Conservation (phyloP, 2,329 filamentous ascomycete genomes). For the Phaeosphaeriaceae sp. region DNA sequence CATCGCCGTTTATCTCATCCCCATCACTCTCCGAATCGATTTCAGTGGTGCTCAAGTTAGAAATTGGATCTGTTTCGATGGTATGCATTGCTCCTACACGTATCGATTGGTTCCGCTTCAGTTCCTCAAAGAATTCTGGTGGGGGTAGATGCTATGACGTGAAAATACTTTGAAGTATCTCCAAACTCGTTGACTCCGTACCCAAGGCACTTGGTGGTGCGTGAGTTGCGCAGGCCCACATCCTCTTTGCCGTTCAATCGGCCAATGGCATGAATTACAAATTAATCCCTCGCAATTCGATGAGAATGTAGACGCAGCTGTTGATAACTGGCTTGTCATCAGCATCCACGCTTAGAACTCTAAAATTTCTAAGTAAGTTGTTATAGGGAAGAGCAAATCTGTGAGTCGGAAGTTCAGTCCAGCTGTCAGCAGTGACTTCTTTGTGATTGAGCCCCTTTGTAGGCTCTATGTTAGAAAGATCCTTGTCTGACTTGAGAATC, state of each 20-base stretch:
- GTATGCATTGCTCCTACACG: conserved; percentile 10
- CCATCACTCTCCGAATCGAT: conserved; percentile 15
- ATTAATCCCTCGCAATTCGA: conserved; percentile 14
- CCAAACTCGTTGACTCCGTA: conserved; percentile 12
- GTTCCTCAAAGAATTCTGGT: conserved; percentile 19
- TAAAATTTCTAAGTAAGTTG: conserved; percentile 14
- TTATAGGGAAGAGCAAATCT: conserved; percentile 13
- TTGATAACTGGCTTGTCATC: conserved; percentile 14
- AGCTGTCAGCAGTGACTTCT: conserved; percentile 6
- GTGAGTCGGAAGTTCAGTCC: conserved; percentile 8
- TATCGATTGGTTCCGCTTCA: conserved; percentile 14
- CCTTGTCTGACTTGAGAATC: too few relatives aligned
- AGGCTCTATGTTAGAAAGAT: too few relatives aligned
- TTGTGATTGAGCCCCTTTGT: too few relatives aligned
- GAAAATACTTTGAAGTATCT: conserved; percentile 18
- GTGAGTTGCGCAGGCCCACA: conserved; percentile 13
- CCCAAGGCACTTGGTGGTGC: conserved; percentile 14
- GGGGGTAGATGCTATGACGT: conserved; percentile 17
- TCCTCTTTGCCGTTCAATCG: conserved; percentile 17
- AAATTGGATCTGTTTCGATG: conserved; percentile 7
- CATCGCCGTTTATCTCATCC: conserved; percentile 6
- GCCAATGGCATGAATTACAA: conserved; percentile 16
- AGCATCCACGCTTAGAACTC: conserved; percentile 12
- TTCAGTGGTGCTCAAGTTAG: conserved; percentile 11
- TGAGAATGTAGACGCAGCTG: conserved; percentile 17